Evolutionary conservation across 2,329 filamentous ascomycete species (phyloP), one percentile per base, ranked within the genome.

Genomic region (Verticillium longisporum): DNA sequence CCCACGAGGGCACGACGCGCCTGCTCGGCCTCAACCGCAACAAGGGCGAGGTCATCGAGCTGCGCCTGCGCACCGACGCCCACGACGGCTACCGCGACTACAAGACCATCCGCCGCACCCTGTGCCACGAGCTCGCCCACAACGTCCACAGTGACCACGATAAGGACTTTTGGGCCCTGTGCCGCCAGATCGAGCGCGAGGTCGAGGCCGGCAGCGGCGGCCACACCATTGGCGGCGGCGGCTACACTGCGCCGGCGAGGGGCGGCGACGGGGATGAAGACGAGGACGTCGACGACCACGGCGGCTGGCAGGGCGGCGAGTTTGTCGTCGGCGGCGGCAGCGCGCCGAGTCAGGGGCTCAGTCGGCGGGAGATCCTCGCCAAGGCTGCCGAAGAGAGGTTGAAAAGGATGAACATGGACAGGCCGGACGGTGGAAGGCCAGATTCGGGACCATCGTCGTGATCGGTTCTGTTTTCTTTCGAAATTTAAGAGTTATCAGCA

Each of bases 61-160:
- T 99, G 63, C 81, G 95, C 0, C 77, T 99, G 38, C 81, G 95
- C n/a, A 98, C 95, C 1, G 95, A 99, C 75, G 91, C 90, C 2
- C 92, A 95, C 72, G 92, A 97, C 72, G 95, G 95, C 1, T 98
- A 97, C 70, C 80, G 95, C 41, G 92, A 97, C 72, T 99, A 98
- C 77, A 88, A 89, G 68, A 93, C 89, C 0, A 96, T 99, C 57
- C 85, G 95, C 58, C 91, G 90, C 67, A 98, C 95, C 55, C 80
- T 99, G 13, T 98, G 94, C 71, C 95, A 99, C 76, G 95, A 99
- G 78, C 80, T 99, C 18, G 89, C 93, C 66, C 95, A 99, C 74
- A 97, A 97, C 68, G 91, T 97, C 10, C 88, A 89, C 75, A 82
- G 89, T 0, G 86, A 89, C 0, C 95, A 99, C 73, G 92, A 98